Evolutionary conservation across 768 basidiomycete species (phyloP).

Genomic region (Pleurotus eryngii): DNA sequence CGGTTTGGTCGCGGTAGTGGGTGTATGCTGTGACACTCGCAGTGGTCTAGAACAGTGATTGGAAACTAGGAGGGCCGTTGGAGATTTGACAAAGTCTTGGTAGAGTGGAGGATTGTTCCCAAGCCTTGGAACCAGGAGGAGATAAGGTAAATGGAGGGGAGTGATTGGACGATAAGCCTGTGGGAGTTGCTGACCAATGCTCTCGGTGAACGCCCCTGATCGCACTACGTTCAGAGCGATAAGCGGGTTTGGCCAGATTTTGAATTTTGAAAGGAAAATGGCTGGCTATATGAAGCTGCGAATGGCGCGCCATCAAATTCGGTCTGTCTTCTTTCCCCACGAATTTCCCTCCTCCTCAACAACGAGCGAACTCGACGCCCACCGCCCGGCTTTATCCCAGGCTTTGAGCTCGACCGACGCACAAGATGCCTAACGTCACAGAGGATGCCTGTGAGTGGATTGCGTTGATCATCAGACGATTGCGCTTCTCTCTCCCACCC

Average conservation of each 20-base stretch:
- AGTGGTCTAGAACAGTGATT: not conserved
- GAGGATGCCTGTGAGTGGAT: slow-evolving; percentile 2
- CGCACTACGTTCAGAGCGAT: not conserved
- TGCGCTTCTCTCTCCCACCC: slow-evolving; percentile 3
- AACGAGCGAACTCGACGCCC: not conserved
- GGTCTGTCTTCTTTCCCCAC: slow-evolving; percentile 2
- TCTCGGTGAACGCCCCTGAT: not conserved
- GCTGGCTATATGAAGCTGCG: not conserved
- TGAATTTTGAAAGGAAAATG: not conserved
- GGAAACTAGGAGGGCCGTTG: not conserved
- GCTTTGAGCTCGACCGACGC: not conserved
- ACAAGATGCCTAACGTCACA: slow-evolving; percentile 7
- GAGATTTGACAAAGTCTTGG: slow-evolving; percentile 2
- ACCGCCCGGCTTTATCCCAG: not conserved
- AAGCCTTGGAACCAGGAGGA: not conserved
- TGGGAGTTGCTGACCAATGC: not conserved
- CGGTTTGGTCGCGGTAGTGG: not conserved
- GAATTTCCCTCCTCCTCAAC: not conserved
- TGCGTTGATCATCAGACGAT: not conserved
- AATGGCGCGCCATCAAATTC: not conserved
- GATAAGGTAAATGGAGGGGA: not conserved
- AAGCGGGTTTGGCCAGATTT: not conserved
- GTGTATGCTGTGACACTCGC: not conserved
- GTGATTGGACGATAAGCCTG: slow-evolving; percentile 10
- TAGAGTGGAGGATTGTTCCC: not conserved